phyloP scores from a whole-genome alignment of 345 rosid genomes.

The Gossypium rotundifolium region DNA sequence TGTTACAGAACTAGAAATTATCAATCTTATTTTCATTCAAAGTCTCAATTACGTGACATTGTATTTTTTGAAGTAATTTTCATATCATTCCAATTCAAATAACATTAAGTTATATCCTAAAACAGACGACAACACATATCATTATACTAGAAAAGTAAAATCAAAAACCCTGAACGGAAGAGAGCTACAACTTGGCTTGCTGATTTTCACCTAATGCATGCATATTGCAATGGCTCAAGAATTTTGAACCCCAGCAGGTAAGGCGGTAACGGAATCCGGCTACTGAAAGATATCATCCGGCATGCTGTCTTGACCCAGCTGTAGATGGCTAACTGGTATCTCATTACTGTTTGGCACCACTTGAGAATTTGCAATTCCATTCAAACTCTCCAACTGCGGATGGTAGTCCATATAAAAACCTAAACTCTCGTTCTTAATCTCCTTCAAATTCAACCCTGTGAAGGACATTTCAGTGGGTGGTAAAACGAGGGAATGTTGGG shows the following conservation, averaged over 20 bases:
- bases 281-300: conserved; percentile 31
- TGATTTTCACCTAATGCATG: not conserved
- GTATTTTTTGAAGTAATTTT: too few species aligned
- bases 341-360: not conserved
- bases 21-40: too few species aligned
- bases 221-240: not conserved
- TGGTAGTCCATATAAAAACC: conserved; percentile 13
- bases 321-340: conserved; percentile 14
- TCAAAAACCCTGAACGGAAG: not conserved
- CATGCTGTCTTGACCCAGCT: conserved; percentile 18
- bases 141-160: too few species aligned
- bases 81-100: too few species aligned
- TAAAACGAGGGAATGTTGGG: not conserved
- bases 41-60: too few species aligned
- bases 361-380: conserved; percentile 18
- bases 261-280: conserved; percentile 27
- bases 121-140: too few species aligned
- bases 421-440: conserved; percentile 13
- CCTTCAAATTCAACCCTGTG: conserved; percentile 8
- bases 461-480: not conserved
- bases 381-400: conserved; percentile 13
- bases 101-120: too few species aligned
- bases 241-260: conserved; percentile 34
- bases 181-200: not conserved
- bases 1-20: not conserved